These are phyloP conservation scores for Metschnikowia hibisci DNA, from an alignment of 805 yeast genomes.

Conservation along the genomic window DNA sequence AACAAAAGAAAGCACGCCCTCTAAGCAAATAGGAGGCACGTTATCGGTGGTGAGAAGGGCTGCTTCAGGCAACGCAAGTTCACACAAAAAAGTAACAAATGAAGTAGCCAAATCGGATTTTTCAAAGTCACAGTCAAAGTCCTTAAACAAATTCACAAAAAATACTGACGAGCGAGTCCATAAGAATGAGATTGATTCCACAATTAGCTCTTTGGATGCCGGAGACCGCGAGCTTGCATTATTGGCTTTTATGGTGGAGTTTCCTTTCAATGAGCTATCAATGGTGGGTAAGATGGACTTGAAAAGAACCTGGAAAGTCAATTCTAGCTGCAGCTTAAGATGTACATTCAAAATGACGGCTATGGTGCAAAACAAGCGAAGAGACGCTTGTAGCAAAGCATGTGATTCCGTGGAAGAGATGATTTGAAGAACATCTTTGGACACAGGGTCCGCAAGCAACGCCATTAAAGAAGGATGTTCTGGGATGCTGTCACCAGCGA, in stretches of 20 bases:
- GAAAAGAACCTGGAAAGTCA: slow-evolving; percentile 61
- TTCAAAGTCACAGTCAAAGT: slow-evolving; percentile 88
- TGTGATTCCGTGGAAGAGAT: slow-evolving; percentile 73
- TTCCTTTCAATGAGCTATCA: slow-evolving; percentile 19
- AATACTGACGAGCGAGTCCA: slow-evolving; percentile 80
- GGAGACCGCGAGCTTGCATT: slow-evolving; percentile 31
- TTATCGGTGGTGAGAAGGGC: slow-evolving; percentile 74
- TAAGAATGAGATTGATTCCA: slow-evolving; percentile 77
- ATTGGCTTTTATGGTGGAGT: slow-evolving; percentile 6
- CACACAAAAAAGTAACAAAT: slow-evolving; percentile 65
- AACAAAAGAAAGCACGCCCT: slow-evolving; percentile 73
- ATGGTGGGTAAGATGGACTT: slow-evolving; percentile 46
- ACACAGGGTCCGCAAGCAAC: slow-evolving; percentile 73
- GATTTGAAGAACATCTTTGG: slow-evolving; percentile 77
- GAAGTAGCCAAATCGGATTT: slow-evolving; percentile 71
- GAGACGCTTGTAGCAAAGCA: slow-evolving; percentile 65
- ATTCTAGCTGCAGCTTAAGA: slow-evolving; percentile 77
- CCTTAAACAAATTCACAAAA: slow-evolving; percentile 71
- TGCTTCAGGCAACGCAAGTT: slow-evolving; percentile 80
- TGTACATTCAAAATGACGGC: slow-evolving; percentile 60
- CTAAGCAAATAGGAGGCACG: slow-evolving; percentile 92
- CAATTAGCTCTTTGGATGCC: slow-evolving; percentile 66
- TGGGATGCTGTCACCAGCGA: slow-evolving; percentile 61
- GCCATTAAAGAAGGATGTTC: slow-evolving; percentile 61
- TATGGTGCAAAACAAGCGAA: slow-evolving; percentile 71